A percentile compares a stretch with the other conserved stretches of the same genome.
phyloP scores from a whole-genome alignment of 306 rosid species.

The Acacia confusa region DNA sequence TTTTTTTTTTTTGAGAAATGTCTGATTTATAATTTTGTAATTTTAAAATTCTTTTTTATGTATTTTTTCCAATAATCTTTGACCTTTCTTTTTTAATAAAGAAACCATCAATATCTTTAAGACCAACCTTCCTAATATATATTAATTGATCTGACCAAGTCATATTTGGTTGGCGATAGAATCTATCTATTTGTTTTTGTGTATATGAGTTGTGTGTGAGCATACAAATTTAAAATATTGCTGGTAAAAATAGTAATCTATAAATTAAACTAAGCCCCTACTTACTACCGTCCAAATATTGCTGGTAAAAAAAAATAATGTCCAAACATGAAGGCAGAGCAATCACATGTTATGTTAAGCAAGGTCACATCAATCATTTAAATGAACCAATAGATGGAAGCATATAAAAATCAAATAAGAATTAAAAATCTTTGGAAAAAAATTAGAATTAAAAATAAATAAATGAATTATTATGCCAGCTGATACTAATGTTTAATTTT shows the following conservation, averaged over 20 bases:
- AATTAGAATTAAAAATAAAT: neutral
- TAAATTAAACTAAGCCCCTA: neutral
- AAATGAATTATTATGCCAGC: neutral
- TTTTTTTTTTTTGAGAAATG: no score
- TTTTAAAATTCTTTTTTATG: no score
- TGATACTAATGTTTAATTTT: neutral
- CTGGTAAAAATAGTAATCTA: neutral
- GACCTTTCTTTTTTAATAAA: no score
- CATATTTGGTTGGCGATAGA: neutral
- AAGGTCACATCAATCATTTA: no score
- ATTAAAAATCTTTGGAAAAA: neutral
- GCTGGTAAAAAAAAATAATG: neutral
- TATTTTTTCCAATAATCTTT: no score
- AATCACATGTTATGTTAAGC: neutral
- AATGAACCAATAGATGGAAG: neutral
- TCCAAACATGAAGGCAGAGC: neutral
- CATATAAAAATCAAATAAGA: neutral
- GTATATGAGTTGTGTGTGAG: neutral
- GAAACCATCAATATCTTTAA: neutral
- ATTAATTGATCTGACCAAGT: neutral
- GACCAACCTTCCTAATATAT: neutral
- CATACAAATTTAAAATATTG: neutral
- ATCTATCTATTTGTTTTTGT: neutral
- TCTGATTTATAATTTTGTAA: no score
- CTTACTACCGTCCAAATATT: neutral